These are phyloP conservation scores for Condylostoma magnum DNA, from an alignment of 169 alveolate species.

Conservation along the genomic window DNA sequence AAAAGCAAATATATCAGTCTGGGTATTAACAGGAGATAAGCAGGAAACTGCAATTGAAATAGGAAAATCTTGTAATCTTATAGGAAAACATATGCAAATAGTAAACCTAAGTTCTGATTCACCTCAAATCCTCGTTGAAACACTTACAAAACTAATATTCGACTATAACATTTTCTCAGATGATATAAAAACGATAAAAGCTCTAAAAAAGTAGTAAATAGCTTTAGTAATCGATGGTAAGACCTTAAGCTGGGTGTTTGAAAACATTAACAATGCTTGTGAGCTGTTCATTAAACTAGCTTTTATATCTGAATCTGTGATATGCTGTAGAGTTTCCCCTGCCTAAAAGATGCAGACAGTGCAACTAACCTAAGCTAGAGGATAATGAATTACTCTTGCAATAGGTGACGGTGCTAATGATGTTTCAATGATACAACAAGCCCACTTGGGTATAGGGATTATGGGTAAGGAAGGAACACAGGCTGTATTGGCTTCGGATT, in stretches of 20 bases:
- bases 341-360: slow-evolving; percentile 40
- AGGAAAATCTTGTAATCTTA: slow-evolving; percentile 70
- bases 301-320: slow-evolving; percentile 18
- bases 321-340: slow-evolving; percentile 49
- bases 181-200: neutral
- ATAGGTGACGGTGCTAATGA: slow-evolving; percentile 99
- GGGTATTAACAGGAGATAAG: slow-evolving; percentile 91
- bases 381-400: slow-evolving; percentile 75
- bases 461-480: slow-evolving; percentile 96
- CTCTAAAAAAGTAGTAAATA: slow-evolving; percentile 39
- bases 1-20: slow-evolving; percentile 77
- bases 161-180: neutral
- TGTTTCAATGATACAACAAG: slow-evolving; percentile 97
- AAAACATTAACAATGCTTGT: neutral
- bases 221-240: slow-evolving; percentile 52
- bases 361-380: slow-evolving; percentile 26
- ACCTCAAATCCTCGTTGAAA: neutral
- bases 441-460: slow-evolving; percentile 98
- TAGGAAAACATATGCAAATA: slow-evolving; percentile 17
- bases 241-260: slow-evolving; percentile 24
- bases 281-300: slow-evolving; percentile 32
- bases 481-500: slow-evolving; percentile 80
- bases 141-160: neutral
- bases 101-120: neutral
- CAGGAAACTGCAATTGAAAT: slow-evolving; percentile 87